Evolutionary conservation across 148 eudicot species (phyloP), one percentile per base, ranked within the genome.

Genomic region (Cornus florida): DNA sequence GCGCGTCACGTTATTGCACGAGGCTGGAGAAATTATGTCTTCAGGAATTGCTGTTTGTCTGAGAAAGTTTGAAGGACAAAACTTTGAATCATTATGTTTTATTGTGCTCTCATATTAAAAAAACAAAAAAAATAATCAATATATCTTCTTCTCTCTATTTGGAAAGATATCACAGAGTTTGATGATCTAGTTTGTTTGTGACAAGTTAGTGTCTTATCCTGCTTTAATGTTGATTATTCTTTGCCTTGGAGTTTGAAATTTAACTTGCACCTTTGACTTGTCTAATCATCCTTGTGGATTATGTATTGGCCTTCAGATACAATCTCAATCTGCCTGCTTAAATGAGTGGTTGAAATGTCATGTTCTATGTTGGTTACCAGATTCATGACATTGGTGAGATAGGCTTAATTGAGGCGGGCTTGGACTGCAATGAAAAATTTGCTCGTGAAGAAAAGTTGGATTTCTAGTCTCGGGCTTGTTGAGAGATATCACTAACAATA

Each of bases 271-370:
- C 53, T 48, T 8, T 48, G 11, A 7, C 53, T 50, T n/a, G 32
- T 33, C 67, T 57, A 53, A 24, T 28, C 65, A 3, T 33, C 7
- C 13, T 74, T 74, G 33, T n/a, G 77, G 70, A 17, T 22, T 59
- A 59, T n/a, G 60, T 8, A 6, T 10, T 60, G 3, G 50, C 67
- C 16, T 59, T 32, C 31, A 1, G 22, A 73, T 10, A 31, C 32
- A 22, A 17, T 56, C 32, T 10, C 39, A 31, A 1, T 24, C 28
- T 31, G 41, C 46, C 31, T 74, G 60, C 24, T 59, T 20, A 74
- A 33, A 19, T 74, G 67, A 60, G 50, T 35, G n/a, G n/a, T 17
- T n/a, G 11, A 73, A 22, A 73, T 73, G 75, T 35, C 53, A 56
- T 56, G 48, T 24, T 53, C 12, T 11, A 48, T 48, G 53, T 74